Evolutionary conservation across 495 filamentous ascomycete species (phyloP).

Genomic region (Hypomontagnella monticulosa): DNA sequence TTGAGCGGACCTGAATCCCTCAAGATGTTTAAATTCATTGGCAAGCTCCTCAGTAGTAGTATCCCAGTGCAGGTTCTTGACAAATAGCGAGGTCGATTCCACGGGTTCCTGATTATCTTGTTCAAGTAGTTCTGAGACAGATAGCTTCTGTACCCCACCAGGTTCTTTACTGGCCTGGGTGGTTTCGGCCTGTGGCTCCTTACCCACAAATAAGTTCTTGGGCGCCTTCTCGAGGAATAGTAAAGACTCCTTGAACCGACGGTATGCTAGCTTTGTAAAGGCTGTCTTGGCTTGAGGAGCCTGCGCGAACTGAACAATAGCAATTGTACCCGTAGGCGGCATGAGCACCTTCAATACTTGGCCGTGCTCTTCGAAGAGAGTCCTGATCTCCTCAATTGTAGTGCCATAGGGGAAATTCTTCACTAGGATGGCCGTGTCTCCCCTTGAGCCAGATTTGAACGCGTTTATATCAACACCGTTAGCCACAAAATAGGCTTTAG

Average conservation of each 20-base stretch:
- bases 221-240: conserved; percentile 95
- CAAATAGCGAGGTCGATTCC: conserved; percentile 83
- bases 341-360: conserved; percentile 80
- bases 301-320: conserved; percentile 86
- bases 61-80: conserved; percentile 92
- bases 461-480: conserved; percentile 91
- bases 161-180: conserved; percentile 34
- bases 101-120: conserved; percentile 62
- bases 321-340: conserved; percentile 91
- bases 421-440: conserved; percentile 87
- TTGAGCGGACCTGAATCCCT: conserved; percentile 83
- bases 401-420: conserved; percentile 94
- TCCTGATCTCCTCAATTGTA: conserved; percentile 70
- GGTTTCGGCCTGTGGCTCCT: conserved; percentile 41
- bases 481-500: conserved; percentile 84
- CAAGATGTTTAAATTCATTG: conserved; percentile 78
- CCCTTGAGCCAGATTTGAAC: conserved; percentile 83
- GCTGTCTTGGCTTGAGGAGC: conserved; percentile 81
- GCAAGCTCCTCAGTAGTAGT: conserved; percentile 79
- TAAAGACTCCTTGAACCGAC: conserved; percentile 88
- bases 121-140: conserved; percentile 64
- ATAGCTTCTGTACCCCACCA: conserved; percentile 53
- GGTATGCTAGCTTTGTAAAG: conserved; percentile 84
- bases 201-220: conserved; percentile 74
- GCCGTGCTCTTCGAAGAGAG: conserved; percentile 76